Conservation (phyloP, 2,329 filamentous ascomycete genomes). For the Aplosporella prunicola region DNA sequence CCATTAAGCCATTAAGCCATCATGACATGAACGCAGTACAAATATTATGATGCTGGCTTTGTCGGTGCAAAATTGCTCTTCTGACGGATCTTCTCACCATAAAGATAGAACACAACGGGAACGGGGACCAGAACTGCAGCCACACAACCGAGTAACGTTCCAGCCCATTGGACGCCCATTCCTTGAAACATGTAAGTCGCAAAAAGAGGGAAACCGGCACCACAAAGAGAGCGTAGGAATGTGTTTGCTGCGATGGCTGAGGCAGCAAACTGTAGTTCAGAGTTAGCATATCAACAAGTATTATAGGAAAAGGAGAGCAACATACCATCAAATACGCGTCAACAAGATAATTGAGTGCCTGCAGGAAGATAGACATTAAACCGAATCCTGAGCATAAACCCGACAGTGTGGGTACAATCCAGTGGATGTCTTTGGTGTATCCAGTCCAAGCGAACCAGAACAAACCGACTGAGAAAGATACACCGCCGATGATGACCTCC, state of each 20-base stretch:
- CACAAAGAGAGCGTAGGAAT: slow-evolving; percentile 42
- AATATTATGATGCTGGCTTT: too few species aligned
- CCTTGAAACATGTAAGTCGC: slow-evolving; percentile 47
- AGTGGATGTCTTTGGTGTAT: slow-evolving; percentile 34
- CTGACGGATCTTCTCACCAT: slow-evolving; percentile 34
- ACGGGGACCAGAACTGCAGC: slow-evolving; percentile 34
- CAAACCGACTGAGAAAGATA: slow-evolving; percentile 32
- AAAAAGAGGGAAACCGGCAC: slow-evolving; percentile 45
- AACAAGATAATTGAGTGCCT: slow-evolving; percentile 49
- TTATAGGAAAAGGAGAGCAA: slow-evolving; percentile 14
- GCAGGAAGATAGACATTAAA: slow-evolving; percentile 49
- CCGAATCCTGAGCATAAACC: slow-evolving; percentile 50
- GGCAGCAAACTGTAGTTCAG: slow-evolving; percentile 38
- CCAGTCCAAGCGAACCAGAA: slow-evolving; percentile 36
- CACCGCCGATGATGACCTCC: slow-evolving; percentile 44
- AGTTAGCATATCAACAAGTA: too few species aligned
- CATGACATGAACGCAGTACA: too few species aligned
- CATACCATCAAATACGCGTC: slow-evolving; percentile 46
- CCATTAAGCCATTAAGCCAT: too few species aligned
- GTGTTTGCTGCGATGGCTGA: slow-evolving; percentile 48
- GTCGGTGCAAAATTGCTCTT: slow-evolving; percentile 36
- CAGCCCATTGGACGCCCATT: slow-evolving; percentile 42
- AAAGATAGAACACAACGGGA: slow-evolving; percentile 36
- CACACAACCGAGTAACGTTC: slow-evolving; percentile 36
- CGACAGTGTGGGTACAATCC: slow-evolving; percentile 31